A percentile compares a stretch with the other conserved stretches of the same genome.
Evolutionary conservation across 352 stramenopile genomes (phyloP).

Genomic region (Pelagophyceae sp.): DNA sequence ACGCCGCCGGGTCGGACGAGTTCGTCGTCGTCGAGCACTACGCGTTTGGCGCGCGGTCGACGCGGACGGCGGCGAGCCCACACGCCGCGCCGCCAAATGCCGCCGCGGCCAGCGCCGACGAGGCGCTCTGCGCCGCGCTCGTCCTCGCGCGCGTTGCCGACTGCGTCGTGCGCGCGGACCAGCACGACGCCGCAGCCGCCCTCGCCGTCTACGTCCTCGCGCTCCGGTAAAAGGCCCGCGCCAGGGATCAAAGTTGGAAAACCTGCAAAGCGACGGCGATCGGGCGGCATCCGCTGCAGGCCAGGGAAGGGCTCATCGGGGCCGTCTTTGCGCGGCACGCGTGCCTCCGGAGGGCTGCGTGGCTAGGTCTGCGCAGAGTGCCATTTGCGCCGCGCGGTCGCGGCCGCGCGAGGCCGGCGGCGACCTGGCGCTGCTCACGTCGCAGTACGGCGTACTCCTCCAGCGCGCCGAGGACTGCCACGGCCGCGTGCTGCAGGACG

Average conservation of each 20-base stretch:
- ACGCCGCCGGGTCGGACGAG: neutral
- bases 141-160: neutral
- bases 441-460: neutral
- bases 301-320: too few relatives aligned
- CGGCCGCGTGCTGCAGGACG: neutral
- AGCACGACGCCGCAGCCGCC: neutral
- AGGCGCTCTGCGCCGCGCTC: neutral
- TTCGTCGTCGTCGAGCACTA: slow-evolving; percentile 8
- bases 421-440: neutral
- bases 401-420: neutral
- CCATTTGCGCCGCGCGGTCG: too few relatives aligned
- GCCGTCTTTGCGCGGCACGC: too few relatives aligned
- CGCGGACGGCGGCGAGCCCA: neutral
- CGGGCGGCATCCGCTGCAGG: too few relatives aligned
- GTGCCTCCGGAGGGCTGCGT: too few relatives aligned
- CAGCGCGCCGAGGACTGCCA: neutral
- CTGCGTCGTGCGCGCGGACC: neutral
- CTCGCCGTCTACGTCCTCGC: neutral
- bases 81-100: neutral
- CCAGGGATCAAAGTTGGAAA: too few relatives aligned
- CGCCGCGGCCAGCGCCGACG: neutral
- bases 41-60: neutral
- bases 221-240: too few relatives aligned
- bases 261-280: too few relatives aligned
- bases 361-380: too few relatives aligned